phyloP scores from a whole-genome alignment of 106 monocot species.

The Hemerocallis citrina region DNA sequence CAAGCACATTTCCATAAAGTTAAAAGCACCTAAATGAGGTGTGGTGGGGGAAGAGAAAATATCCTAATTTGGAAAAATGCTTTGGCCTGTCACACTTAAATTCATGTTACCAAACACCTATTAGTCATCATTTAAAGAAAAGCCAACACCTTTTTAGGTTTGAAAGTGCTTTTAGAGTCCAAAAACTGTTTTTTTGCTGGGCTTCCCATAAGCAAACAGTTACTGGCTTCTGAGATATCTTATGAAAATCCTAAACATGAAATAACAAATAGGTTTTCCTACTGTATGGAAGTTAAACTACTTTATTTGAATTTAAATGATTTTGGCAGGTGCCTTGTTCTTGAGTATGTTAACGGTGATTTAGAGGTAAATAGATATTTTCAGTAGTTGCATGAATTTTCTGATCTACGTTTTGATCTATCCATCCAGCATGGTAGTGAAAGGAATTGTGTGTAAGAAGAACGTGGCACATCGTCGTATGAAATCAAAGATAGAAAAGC shows the following conservation, averaged over 20 bases:
- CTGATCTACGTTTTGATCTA: conserved; percentile 9
- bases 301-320: neutral
- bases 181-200: too few species aligned
- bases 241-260: neutral
- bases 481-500: conserved; percentile 71
- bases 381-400: conserved; percentile 1
- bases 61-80: too few species aligned
- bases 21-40: too few species aligned
- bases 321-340: neutral
- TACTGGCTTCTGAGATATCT: neutral
- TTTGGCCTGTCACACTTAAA: too few species aligned
- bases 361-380: neutral
- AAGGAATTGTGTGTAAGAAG: conserved; percentile 93
- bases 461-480: conserved; percentile 87
- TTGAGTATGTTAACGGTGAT: neutral
- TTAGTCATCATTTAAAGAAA: too few species aligned
- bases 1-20: too few species aligned
- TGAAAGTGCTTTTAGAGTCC: too few species aligned
- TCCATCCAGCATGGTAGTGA: conserved; percentile 61
- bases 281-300: neutral
- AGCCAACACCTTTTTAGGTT: too few species aligned
- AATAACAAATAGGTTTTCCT: neutral
- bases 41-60: too few species aligned
- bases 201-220: too few species aligned
- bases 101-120: too few species aligned